A percentile compares a stretch with the other conserved stretches of the same genome.
Evolutionary conservation across 371 early-diverging fungal genomes (phyloP).

Genomic region (Lichtheimia corymbifera): DNA sequence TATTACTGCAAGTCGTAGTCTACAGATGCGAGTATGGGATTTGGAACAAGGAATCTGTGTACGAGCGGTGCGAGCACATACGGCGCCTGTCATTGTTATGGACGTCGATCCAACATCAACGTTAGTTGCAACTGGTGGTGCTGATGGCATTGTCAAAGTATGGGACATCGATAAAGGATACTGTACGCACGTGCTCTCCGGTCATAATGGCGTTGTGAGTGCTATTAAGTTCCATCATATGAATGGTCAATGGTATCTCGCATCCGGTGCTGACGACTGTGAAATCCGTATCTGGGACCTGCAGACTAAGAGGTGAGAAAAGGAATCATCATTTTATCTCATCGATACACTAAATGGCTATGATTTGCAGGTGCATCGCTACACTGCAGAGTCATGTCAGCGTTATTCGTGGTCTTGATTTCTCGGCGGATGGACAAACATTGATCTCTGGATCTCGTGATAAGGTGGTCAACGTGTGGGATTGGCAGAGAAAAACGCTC

Average conservation of each 20-base stretch:
- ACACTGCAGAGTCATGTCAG: conserved; percentile 86
- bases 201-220: conserved; percentile 90
- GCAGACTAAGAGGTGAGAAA: conserved; percentile 26
- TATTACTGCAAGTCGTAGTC: conserved; percentile 81
- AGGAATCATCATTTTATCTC: not conserved
- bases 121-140: conserved; percentile 94
- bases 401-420: conserved; percentile 87
- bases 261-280: conserved; percentile 90
- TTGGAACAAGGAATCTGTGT: conserved; percentile 63
- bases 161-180: conserved; percentile 95
- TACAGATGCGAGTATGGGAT: conserved; percentile 81
- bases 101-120: conserved; percentile 87
- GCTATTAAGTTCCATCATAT: conserved; percentile 82
- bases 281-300: conserved; percentile 91
- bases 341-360: not conserved
- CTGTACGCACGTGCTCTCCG: conserved; percentile 93
- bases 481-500: conserved; percentile 66
- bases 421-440: conserved; percentile 70
- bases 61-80: conserved; percentile 84
- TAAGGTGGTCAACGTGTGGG: conserved; percentile 93
- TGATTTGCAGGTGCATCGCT: conserved; percentile 58
- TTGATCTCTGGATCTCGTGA: conserved; percentile 94
- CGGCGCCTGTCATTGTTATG: conserved; percentile 93
- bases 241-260: conserved; percentile 62
- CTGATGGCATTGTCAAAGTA: conserved; percentile 91